phyloP scores from a whole-genome alignment of 108 stramenopile genomes.

The Nitzschia palea region DNA sequence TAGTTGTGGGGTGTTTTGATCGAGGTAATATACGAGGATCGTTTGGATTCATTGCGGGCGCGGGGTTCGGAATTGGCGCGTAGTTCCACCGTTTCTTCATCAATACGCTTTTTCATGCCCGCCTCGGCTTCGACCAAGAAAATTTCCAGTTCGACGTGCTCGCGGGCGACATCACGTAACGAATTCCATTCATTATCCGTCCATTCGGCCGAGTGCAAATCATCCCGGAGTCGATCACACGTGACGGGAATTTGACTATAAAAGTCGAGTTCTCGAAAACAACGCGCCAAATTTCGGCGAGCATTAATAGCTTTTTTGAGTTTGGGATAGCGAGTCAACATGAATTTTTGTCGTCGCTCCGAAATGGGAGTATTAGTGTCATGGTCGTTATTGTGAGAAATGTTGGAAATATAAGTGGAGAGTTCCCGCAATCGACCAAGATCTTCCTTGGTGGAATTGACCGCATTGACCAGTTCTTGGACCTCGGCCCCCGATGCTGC shows the following conservation, averaged over 20 bases:
- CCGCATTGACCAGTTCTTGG: constrained; percentile 87
- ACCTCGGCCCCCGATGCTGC: constrained; percentile 84
- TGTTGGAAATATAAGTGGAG: constrained; percentile 78
- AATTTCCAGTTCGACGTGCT: constrained; percentile 88
- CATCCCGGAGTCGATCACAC: constrained; percentile 84
- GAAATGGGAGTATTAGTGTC: neutral
- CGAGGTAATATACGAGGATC: neutral
- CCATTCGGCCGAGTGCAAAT: constrained; percentile 82
- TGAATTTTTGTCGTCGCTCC: constrained; percentile 40
- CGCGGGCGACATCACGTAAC: constrained; percentile 73
- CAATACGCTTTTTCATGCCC: constrained; percentile 77
- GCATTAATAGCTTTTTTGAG: constrained; percentile 81
- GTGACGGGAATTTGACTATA: constrained; percentile 82
- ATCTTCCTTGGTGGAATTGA: constrained; percentile 78
- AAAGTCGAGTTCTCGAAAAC: constrained; percentile 87
- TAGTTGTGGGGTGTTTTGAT: constrained; percentile 42
- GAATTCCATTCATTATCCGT: constrained; percentile 83
- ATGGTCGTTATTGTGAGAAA: constrained; percentile 6
- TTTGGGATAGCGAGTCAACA: constrained; percentile 77
- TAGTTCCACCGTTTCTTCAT: constrained; percentile 39
- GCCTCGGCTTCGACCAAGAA: constrained; percentile 86
- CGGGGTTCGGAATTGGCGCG: neutral
- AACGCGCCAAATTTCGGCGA: constrained; percentile 73
- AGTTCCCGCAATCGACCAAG: constrained; percentile 79
- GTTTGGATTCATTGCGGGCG: neutral